These are phyloP conservation scores for Pholiota microspora DNA, from an alignment of 768 basidiomycete species.

Conservation along the genomic window DNA sequence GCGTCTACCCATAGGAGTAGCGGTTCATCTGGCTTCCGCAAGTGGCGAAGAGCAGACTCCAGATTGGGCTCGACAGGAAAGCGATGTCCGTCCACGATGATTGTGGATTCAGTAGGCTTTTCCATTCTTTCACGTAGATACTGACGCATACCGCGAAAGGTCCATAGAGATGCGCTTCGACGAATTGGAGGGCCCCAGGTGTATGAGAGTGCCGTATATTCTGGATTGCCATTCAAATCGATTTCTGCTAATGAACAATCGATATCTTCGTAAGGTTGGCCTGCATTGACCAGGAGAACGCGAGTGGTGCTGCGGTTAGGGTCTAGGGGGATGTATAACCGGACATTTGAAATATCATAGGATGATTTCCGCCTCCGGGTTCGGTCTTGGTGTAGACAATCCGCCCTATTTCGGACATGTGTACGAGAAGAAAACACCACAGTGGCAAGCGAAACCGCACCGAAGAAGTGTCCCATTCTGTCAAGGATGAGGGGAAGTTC, in stretches of 20 bases:
- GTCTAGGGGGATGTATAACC: not conserved
- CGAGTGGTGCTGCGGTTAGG: not conserved
- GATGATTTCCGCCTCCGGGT: not conserved
- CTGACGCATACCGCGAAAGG: not conserved
- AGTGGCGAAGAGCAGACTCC: constrained; percentile 1
- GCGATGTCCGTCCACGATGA: not conserved
- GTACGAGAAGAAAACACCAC: not conserved
- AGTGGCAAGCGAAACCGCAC: not conserved
- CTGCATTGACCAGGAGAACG: not conserved
- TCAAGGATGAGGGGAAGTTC: too few species aligned
- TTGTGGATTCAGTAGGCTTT: not conserved
- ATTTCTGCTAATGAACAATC: not conserved
- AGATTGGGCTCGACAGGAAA: constrained; percentile 5
- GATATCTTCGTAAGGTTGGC: not conserved
- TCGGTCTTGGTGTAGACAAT: not conserved
- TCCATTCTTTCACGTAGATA: not conserved
- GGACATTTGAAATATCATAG: not conserved
- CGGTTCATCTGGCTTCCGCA: not conserved
- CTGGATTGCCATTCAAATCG: not conserved
- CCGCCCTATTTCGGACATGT: too few species aligned
- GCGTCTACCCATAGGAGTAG: constrained; percentile 11
- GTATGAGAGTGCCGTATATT: constrained; percentile 5
- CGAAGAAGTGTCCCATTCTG: not conserved
- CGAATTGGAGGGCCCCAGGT: constrained; percentile 5
- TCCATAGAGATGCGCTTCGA: constrained; percentile 1